Base-by-base conservation (phyloP, 495 filamentous ascomycete species). In the Amphirosellinia nigrospora region DNA sequence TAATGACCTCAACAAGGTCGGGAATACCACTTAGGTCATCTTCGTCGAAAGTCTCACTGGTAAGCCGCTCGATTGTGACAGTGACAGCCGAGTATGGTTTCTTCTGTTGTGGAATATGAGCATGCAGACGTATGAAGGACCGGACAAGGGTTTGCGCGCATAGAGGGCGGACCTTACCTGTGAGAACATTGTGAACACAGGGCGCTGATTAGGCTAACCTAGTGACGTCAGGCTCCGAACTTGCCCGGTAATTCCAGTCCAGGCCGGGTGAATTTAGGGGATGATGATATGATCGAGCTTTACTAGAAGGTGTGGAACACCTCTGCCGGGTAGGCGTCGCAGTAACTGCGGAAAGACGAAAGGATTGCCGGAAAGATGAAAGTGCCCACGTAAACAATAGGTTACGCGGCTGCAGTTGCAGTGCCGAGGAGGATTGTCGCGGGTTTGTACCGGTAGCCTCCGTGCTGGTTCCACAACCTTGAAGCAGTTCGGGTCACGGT, bases 11-110 rank as follows among this genome's bases (percentile, higher is more conserved):
- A 70, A 98, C 90, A 30, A 99, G 88, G 76, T 98, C 95, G 52
- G 94, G 91, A 63, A 99, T 93, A 16, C 96, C 96, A 71, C 93
- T 90, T 39, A 94, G 86, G 74, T 98, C 96, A 79, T 98, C 91
- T 71, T 95, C 91, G 64, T 95, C 92, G 81, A 93, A 94, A 73
- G 91, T 85, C 80, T 97, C 94, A 78, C 92, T 91, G 13, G 94
- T 97, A 64, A 98, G 87, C 53, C 90, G 89, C 77, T 98, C 95
- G 71, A 99, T 90, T 64, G 93, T 92, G n/a, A 97, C 96, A 26
- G 95, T 96, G 71, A 98, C 89, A 11, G 96, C 93, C 66, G 96
- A 90, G 79, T 94, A 98, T 0, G 96, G 94, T 81, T 98, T 98
- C 84, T 93, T 93, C 90, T 94, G 81, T 70, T 45, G 32, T 10